Evolutionary conservation across 176 grass and related monocot species (phyloP), one percentile per base, ranked within the genome.

Genomic region (Guadua angustifolia): DNA sequence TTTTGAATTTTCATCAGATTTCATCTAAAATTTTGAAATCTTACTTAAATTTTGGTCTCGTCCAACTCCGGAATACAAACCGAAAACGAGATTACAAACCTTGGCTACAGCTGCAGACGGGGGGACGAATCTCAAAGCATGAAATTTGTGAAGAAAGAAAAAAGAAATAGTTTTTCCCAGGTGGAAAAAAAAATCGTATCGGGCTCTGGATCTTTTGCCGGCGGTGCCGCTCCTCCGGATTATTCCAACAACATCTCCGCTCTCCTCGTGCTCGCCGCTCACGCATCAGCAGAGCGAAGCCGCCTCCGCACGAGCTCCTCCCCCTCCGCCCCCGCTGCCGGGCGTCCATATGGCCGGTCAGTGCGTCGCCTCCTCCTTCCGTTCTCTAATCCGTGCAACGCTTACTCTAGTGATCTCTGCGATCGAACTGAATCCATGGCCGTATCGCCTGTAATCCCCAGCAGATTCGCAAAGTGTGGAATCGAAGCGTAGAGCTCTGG

Each of bases 321-420:
- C 72, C 6, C 65, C 65, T 73, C 79, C 79, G 25, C 55, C 18
- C 6, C 18, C 52, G 24, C 74, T 61, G 17, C 82, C 62, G 24
- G 62, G 58, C 58, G 9, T 17, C 75, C 57, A 56, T 9, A 85
- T 88, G 81, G 81, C 86, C 17, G 86, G 86, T 88, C 38, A 84
- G 81, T 84, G 40, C 60, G 46, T 49, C 74, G 17, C 59, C 69
- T 12, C 75, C 16, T 22, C 51, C 29, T 18, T n/a, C 10, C 29
- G 14, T 13, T 58, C 58, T 25, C 13, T 22, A 35, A 25, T 82
- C 62, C 36, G 38, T 74, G 17, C 5, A 18, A 0, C 70, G 44
- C 19, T 56, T 59, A 38, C 39, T 35, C 76, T 47, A 11, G 59
- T 79, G 49, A 29, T 62, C 13, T 49, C 8, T 3, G 52, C n/a